Evolutionary conservation across 495 filamentous ascomycete species (phyloP).

Genomic region (Durotheca rogersii): DNA sequence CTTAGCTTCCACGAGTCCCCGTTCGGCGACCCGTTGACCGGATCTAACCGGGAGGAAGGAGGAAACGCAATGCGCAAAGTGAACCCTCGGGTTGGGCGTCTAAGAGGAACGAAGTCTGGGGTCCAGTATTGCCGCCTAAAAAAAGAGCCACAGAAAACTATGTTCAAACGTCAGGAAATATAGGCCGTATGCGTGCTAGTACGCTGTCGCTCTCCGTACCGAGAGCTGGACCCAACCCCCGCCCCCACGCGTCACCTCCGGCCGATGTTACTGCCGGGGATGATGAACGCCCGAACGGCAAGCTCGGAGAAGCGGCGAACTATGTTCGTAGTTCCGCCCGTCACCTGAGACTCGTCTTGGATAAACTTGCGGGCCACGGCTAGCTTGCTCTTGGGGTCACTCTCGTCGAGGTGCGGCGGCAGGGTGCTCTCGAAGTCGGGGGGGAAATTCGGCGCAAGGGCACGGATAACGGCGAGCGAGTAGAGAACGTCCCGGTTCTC

Average conservation of each 20-base stretch:
- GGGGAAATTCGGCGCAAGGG: constrained; percentile 67
- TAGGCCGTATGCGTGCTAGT: constrained; percentile 13
- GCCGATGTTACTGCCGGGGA: constrained; percentile 41
- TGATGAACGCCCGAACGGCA: constrained; percentile 53
- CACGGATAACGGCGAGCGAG: constrained; percentile 77
- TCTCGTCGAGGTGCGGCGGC: constrained; percentile 64
- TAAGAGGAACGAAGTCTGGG: background rate
- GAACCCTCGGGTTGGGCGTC: background rate
- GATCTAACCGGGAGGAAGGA: background rate
- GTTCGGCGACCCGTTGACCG: background rate
- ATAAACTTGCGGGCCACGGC: constrained; percentile 81
- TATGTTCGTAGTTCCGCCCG: constrained; percentile 74
- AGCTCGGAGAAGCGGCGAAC: constrained; percentile 76
- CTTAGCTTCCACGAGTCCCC: background rate
- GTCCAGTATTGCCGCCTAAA: too few relatives aligned
- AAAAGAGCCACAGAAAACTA: too few relatives aligned
- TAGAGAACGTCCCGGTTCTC: constrained; percentile 94
- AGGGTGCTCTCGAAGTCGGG: constrained; percentile 60
- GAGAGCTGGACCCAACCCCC: background rate
- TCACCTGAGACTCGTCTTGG: constrained; percentile 66
- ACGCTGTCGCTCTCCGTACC: constrained; percentile 9
- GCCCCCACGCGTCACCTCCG: constrained; percentile 28
- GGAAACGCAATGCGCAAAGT: background rate
- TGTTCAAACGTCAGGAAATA: too few relatives aligned
- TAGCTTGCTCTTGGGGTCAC: constrained; percentile 70